A percentile compares a stretch with the other conserved stretches of the same genome.
Evolutionary conservation across 1,284 basidiomycete genomes (phyloP).

Genomic region (Sphaerobolus stellatus): DNA sequence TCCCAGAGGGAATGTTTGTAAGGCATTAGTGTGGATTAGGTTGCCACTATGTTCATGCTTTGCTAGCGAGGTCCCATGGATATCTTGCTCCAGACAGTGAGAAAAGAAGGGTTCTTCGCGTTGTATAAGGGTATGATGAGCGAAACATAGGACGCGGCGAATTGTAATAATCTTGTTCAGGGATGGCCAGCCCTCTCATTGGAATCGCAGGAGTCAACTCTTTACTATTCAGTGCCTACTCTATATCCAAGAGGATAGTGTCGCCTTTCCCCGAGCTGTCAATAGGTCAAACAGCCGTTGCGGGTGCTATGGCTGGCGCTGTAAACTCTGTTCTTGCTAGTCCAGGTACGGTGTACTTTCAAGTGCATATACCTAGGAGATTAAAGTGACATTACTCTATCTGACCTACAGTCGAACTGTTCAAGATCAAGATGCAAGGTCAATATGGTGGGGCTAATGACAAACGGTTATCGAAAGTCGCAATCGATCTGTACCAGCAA

Average conservation of each 20-base stretch:
- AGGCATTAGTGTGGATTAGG: slow-evolving; percentile 31
- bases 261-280: slow-evolving; percentile 86
- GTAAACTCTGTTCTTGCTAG: slow-evolving; percentile 85
- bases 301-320: slow-evolving; percentile 90
- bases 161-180: slow-evolving; percentile 37
- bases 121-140: slow-evolving; percentile 77
- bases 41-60: slow-evolving; percentile 3
- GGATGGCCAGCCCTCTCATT: slow-evolving; percentile 87
- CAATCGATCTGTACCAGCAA: slow-evolving; percentile 78
- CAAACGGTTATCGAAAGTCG: slow-evolving; percentile 72
- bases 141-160: slow-evolving; percentile 14
- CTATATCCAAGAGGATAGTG: slow-evolving; percentile 75
- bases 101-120: slow-evolving; percentile 87
- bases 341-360: slow-evolving; percentile 57
- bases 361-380: too few relatives aligned
- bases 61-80: slow-evolving; percentile 89
- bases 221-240: slow-evolving; percentile 90
- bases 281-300: slow-evolving; percentile 76
- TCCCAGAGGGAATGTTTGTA: slow-evolving; percentile 76
- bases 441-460: slow-evolving; percentile 79
- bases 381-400: neutral
- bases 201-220: slow-evolving; percentile 98
- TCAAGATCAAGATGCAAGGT: slow-evolving; percentile 97
- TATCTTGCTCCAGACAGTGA: slow-evolving; percentile 75
- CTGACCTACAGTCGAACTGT: slow-evolving; percentile 70